phyloP scores from a whole-genome alignment of 108 stramenopile species.

The Fragilaria crotonensis region DNA sequence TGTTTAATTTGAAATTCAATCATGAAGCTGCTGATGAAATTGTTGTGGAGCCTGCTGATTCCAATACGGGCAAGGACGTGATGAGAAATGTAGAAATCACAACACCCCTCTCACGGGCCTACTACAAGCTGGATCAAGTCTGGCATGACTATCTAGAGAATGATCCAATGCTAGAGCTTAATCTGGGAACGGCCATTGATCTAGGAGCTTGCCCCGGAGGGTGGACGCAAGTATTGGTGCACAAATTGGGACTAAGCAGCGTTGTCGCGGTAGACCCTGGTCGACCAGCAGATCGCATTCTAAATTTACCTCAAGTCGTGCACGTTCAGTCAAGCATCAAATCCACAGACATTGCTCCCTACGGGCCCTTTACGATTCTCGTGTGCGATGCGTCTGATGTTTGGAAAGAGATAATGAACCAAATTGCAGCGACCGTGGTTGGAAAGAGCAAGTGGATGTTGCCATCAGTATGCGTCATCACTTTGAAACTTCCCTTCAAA shows the following conservation, averaged over 20 bases:
- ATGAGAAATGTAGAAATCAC: slow-evolving; percentile 2
- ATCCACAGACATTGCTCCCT: slow-evolving; percentile 12
- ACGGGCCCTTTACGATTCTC: slow-evolving; percentile 35
- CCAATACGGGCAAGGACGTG: slow-evolving; percentile 16
- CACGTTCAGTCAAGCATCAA: slow-evolving; percentile 22
- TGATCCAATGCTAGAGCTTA: slow-evolving; percentile 1
- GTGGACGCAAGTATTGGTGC: slow-evolving; percentile 45
- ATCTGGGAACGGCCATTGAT: slow-evolving; percentile 35
- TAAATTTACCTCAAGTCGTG: slow-evolving; percentile 19
- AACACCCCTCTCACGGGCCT: slow-evolving; percentile 42
- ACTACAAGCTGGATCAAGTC: slow-evolving; percentile 47
- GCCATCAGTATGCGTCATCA: slow-evolving; percentile 35
- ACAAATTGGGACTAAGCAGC: slow-evolving; percentile 13
- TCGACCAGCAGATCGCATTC: slow-evolving; percentile 30
- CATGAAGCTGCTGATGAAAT: slow-evolving; percentile 38
- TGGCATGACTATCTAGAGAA: slow-evolving; percentile 7
- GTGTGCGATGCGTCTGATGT: slow-evolving; percentile 48
- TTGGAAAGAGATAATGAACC: slow-evolving; percentile 18
- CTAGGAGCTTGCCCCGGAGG: slow-evolving; percentile 58
- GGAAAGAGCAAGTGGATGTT: slow-evolving; percentile 13
- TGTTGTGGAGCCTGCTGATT: slow-evolving; percentile 15
- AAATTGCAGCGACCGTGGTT: slow-evolving; percentile 14
- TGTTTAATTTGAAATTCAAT: slow-evolving; percentile 32
- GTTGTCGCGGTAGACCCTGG: slow-evolving; percentile 40
- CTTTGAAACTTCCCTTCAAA: slow-evolving; percentile 48